Base-by-base conservation (phyloP, 164 flowering plant genomes). In the Macadamia integrifolia region DNA sequence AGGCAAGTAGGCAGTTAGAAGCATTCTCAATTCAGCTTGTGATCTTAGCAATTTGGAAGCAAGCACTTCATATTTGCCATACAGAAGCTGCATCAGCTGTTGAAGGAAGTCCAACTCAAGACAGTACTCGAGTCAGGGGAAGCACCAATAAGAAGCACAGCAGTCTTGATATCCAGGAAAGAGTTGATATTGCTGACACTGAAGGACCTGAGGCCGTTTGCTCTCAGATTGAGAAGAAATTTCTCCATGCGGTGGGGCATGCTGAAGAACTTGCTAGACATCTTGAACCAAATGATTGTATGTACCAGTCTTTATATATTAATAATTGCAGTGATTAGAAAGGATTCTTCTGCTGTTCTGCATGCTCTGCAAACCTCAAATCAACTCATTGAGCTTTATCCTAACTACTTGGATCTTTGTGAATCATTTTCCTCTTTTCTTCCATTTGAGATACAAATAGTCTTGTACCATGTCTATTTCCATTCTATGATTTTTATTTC, bases 11-110 rank as follows among this genome's bases (percentile, higher is more conserved):
- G 73, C 83, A 84, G 23, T 80, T 92, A 60, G 99, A 95, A 74
- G 98, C 97, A 72, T 92, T 95, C 77, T 89, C 99, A 46, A 76
- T 95, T 74, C 98, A 92, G 84, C 90, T 95, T 76, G 97, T 92
- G 48, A 83, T 84, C 72, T 93, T 95, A 69, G 97, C 96, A 43
- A 85, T 91, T 42, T 95, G 98, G 98, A 95, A 92, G 81, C 97
- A 95, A 81, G 97, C 98, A 23, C 74, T 95, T 72, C 85, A 90
- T 76, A 92, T 89, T 62, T 92, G 96, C 75, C 97, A 92, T 73
- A 80, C 98, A 30, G 90, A 88, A 65, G 99, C 89, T 66, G 89
- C 90, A 53, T 90, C 97, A 23, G 93, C 91, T 66, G 74, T 80
- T 67, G 93, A 90, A 77, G 97, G 88, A 75, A 91, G 91, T 78